Conservation (phyloP, 2,329 filamentous ascomycete genomes). For the Aspergillus sclerotialis region DNA sequence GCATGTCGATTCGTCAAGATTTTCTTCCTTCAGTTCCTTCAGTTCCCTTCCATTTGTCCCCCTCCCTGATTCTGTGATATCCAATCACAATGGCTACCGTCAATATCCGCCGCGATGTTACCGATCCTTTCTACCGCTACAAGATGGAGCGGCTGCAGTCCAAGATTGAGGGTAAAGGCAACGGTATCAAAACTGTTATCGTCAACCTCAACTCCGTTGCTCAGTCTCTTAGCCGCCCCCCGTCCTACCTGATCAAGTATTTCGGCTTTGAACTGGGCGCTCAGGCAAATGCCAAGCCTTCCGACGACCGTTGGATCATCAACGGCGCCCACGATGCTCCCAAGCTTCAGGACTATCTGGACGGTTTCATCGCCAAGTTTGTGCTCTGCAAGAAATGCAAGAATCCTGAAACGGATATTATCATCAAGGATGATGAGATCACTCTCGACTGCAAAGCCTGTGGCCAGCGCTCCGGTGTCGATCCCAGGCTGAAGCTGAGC, state of each 20-base stretch:
- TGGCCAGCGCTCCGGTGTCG: constrained; percentile 84
- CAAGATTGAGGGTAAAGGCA: constrained; percentile 99
- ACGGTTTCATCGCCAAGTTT: constrained; percentile 97
- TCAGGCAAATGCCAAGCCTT: constrained; percentile 95
- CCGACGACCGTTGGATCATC: constrained; percentile 99
- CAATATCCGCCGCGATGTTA: constrained; percentile 97
- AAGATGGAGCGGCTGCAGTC: constrained; percentile 99
- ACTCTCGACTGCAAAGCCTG: constrained; percentile 97
- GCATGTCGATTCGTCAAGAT: constrained; percentile 52
- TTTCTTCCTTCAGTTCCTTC: constrained; percentile 39
- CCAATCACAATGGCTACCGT: constrained; percentile 86
- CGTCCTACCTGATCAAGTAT: constrained; percentile 97
- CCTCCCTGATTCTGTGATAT: constrained; percentile 24
- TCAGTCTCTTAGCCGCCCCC: constrained; percentile 82
- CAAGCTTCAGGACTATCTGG: constrained; percentile 96
- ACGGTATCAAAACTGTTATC: constrained; percentile 98
- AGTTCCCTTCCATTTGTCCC: constrained; percentile 24
- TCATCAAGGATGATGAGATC: constrained; percentile 90
- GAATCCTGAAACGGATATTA: constrained; percentile 95
- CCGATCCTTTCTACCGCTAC: constrained; percentile 99
- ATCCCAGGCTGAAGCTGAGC: constrained; percentile 89
- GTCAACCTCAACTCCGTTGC: constrained; percentile 95
- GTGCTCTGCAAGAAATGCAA: constrained; percentile 99
- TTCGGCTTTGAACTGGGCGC: constrained; percentile 98
- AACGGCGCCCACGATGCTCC: constrained; percentile 92